Percentiles rank a stretch among this genome's conserved stretches.
phyloP scores from a whole-genome alignment of 345 rosid species.

The Eucalyptus cladocalyx region DNA sequence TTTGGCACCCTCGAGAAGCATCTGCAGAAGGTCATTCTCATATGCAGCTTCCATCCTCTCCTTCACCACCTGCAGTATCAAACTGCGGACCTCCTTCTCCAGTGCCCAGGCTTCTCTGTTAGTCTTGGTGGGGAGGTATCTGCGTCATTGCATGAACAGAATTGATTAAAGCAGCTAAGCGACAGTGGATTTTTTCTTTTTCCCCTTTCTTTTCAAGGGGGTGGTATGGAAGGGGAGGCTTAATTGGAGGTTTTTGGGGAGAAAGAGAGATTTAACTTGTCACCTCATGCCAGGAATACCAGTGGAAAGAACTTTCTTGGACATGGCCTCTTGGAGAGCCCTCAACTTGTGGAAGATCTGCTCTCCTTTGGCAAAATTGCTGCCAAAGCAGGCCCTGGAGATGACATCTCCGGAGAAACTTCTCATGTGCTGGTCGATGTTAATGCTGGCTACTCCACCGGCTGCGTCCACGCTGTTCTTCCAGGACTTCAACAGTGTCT shows the following conservation, averaged over 20 bases:
- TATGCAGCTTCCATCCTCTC: not conserved
- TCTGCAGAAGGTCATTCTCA: conserved; percentile 21
- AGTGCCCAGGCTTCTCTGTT: conserved; percentile 21
- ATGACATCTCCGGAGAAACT: conserved; percentile 40
- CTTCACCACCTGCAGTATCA: conserved; percentile 15
- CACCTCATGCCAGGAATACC: conserved; percentile 36
- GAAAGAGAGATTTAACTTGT: not conserved
- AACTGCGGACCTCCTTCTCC: conserved; percentile 14
- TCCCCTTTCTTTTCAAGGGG: not conserved
- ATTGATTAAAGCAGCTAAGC: not conserved
- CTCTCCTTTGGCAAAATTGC: conserved; percentile 17
- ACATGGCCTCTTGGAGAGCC: conserved; percentile 21
- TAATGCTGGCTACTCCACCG: conserved; percentile 19
- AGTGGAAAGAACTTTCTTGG: conserved; percentile 5
- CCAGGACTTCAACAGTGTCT: conserved; percentile 16
- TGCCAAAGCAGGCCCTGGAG: conserved; percentile 42
- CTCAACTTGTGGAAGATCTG: conserved; percentile 22
- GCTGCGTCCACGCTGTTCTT: conserved; percentile 1
- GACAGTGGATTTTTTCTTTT: not conserved
- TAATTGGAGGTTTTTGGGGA: not conserved
- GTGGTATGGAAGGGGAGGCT: not conserved
- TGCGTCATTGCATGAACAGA: not conserved
- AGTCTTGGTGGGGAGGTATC: conserved; percentile 15
- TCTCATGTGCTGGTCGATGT: conserved; percentile 15
- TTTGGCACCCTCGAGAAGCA: conserved; percentile 23